Conservation (phyloP, 2,329 filamentous ascomycete genomes). For the Sarocladiaceae sp. region DNA sequence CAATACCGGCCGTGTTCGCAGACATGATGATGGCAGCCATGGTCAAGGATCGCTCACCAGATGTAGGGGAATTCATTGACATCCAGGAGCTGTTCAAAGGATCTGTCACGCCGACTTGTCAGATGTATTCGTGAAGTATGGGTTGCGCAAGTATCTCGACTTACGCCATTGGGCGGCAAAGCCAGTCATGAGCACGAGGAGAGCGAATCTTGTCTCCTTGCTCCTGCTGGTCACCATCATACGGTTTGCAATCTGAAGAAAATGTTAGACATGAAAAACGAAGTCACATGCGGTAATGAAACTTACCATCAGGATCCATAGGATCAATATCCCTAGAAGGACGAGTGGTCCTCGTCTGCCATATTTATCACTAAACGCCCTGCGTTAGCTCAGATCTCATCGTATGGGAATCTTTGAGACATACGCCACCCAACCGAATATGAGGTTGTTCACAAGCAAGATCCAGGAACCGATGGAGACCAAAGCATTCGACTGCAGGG, state of each 20-base stretch:
- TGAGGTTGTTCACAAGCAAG: slow-evolving; percentile 24
- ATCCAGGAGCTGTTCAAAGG: neutral
- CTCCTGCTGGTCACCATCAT: neutral
- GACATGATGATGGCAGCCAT: neutral
- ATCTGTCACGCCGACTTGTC: too few species aligned
- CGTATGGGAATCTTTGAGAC: too few species aligned
- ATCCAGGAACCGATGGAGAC: slow-evolving; percentile 27
- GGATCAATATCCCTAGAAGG: neutral
- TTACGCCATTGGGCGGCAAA: neutral
- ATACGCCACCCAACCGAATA: slow-evolving; percentile 26
- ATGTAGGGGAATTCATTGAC: neutral
- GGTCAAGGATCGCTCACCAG: neutral
- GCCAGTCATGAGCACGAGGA: neutral
- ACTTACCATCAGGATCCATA: neutral
- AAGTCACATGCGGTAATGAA: neutral
- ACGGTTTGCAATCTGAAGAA: neutral
- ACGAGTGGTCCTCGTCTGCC: neutral
- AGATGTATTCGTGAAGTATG: too few species aligned
- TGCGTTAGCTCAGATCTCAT: too few species aligned
- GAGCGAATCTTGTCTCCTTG: neutral
- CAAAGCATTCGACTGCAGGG: slow-evolving; percentile 19
- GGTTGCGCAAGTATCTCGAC: neutral
- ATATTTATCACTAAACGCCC: neutral
- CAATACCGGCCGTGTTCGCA: neutral
- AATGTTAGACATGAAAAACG: neutral